Evolutionary conservation across 768 basidiomycete genomes (phyloP).

Genomic region (Trametes punicea): DNA sequence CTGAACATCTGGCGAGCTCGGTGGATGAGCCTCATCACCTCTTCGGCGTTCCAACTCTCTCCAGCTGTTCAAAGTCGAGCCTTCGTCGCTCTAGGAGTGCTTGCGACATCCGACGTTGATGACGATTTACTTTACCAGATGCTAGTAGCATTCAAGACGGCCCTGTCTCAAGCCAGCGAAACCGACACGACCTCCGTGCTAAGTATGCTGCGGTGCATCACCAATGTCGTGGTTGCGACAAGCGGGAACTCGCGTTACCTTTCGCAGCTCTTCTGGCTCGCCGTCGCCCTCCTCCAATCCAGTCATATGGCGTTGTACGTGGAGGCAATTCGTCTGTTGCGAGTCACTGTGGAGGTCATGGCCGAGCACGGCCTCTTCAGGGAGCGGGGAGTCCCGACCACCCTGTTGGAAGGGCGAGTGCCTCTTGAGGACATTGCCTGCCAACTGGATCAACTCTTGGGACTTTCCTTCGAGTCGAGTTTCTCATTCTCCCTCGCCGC

Average conservation of each 20-base stretch:
- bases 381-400: slow-evolving; percentile 45
- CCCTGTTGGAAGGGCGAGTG: slow-evolving; percentile 62
- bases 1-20: slow-evolving; percentile 89
- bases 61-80: slow-evolving; percentile 86
- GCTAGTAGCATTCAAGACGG: slow-evolving; percentile 78
- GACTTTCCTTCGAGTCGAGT: slow-evolving; percentile 71
- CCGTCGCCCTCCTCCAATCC: slow-evolving; percentile 77
- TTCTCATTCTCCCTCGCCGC: slow-evolving; percentile 83
- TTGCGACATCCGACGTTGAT: slow-evolving; percentile 83
- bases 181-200: slow-evolving; percentile 69
- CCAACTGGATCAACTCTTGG: slow-evolving; percentile 70
- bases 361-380: slow-evolving; percentile 57
- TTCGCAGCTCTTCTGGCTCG: slow-evolving; percentile 80
- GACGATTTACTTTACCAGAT: slow-evolving; percentile 94
- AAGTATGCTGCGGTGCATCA: slow-evolving; percentile 87
- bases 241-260: slow-evolving; percentile 69
- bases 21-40: slow-evolving; percentile 88
- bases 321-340: slow-evolving; percentile 67
- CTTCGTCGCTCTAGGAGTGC: slow-evolving; percentile 77
- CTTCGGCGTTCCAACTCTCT: slow-evolving; percentile 87
- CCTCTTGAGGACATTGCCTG: slow-evolving; percentile 63
- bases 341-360: slow-evolving; percentile 62
- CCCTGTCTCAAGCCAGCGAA: slow-evolving; percentile 64
- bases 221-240: slow-evolving; percentile 71
- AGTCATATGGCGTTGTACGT: slow-evolving; percentile 67